Base-by-base conservation (phyloP, 768 basidiomycete genomes). In the Rhizopogon vinicolor region DNA sequence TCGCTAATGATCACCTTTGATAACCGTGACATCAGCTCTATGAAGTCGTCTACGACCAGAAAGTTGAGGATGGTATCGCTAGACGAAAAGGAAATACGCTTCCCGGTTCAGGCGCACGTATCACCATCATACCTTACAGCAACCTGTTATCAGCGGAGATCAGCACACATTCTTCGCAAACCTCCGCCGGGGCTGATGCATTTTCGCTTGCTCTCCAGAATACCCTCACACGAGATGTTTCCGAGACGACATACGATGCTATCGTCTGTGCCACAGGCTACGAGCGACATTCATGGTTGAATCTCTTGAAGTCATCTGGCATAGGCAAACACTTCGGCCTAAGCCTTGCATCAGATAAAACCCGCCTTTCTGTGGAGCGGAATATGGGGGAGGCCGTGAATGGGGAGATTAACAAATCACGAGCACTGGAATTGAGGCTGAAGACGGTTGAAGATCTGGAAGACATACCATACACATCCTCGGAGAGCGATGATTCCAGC, bases 231-330 rank as follows among this genome's bases (percentile, higher is more conserved):
- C 67, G 64, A 12, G 62, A 68, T 16, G 61, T 68, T 53, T 58
- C 62, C 10, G 65, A 72, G 44, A 55, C 61, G 39, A 63, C 63
- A 29, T 83, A 82, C 64, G 78, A 82, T 61, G 71, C 65, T 25
- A 63, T 83, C 61, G 63, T 83, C 51, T 81, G 77, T 63, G 80
- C 79, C 1, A 82, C 81, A 7, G 81, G 81, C 14, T 83, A 82
- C 62, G 74, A 80, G 55, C 74, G 79, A 28, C 67, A 72, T n/a
- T 67, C 70, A 0, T 82, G 79, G 79, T 58, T 76, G 44, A 63
- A 72, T 25, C 64, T 80, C 35, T 62, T 80, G 57, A 69, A 72
- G 25, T 57, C 70, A 22, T 78, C 79, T 39, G 54, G 57, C 48
- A 58, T 80, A 54, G 74, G 69, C 22, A 65, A 68, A 55, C 62